Evolutionary conservation across 139 green algal species (phyloP).

Genomic region (Chlamydomonas sp.): DNA sequence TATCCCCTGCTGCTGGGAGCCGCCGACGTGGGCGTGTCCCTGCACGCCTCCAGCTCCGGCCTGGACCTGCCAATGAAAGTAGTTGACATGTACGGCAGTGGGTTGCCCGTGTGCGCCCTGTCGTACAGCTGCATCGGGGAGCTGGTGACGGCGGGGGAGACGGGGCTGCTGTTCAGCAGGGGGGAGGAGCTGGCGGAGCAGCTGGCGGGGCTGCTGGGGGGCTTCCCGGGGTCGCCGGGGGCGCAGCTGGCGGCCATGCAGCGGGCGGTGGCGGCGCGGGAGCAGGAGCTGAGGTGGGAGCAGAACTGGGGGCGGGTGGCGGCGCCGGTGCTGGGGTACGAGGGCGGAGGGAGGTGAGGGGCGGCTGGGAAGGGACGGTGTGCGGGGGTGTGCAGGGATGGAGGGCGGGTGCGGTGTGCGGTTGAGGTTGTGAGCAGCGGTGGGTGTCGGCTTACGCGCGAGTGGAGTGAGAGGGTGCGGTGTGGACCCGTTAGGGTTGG

Average conservation of each 20-base stretch:
- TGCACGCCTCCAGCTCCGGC: constrained; percentile 92
- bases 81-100: constrained; percentile 97
- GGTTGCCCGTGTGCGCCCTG: constrained; percentile 88
- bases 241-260: constrained; percentile 42
- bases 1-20: constrained; percentile 92
- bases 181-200: constrained; percentile 69
- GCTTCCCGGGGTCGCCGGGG: constrained; percentile 42
- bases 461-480: too few species aligned
- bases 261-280: constrained; percentile 20
- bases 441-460: not conserved
- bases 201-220: constrained; percentile 66
- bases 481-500: too few species aligned
- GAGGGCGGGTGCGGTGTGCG: too few species aligned
- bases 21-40: constrained; percentile 91
- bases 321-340: constrained; percentile 38
- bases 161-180: constrained; percentile 84
- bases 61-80: constrained; percentile 99
- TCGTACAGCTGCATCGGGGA: constrained; percentile 88
- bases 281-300: constrained; percentile 56
- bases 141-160: constrained; percentile 79
- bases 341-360: too few species aligned
- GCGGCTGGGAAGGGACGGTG: too few species aligned
- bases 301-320: constrained; percentile 51
- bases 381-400: too few species aligned
- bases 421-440: not conserved